These are phyloP conservation scores for Lachnellula occidentalis DNA, from an alignment of 2,329 filamentous ascomycete genomes.

Conservation along the genomic window DNA sequence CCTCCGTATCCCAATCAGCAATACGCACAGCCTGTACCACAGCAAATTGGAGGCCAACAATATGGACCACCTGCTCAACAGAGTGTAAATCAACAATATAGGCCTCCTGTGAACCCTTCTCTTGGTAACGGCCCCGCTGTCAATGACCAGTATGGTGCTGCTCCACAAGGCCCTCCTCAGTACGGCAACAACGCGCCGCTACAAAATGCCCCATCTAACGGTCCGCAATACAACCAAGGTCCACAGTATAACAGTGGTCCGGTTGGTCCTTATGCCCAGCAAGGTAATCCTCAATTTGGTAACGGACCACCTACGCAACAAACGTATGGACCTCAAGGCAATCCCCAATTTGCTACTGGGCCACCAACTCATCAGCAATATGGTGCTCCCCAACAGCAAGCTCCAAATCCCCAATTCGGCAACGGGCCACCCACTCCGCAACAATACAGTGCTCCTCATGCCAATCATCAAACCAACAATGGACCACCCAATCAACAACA, in stretches of 20 bases:
- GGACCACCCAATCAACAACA: not conserved
- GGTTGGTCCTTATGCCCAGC: not conserved
- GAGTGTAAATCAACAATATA: conserved; percentile 1
- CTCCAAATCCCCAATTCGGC: not conserved
- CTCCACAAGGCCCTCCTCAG: conserved; percentile 9
- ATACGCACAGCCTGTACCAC: not conserved
- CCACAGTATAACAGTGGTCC: conserved; percentile 1
- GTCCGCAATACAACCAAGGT: not conserved
- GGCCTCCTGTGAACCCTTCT: conserved; percentile 4
- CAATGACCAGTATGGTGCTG: conserved; percentile 4
- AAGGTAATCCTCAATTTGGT: conserved; percentile 2
- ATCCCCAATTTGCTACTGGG: not conserved
- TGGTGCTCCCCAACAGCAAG: conserved; percentile 6
- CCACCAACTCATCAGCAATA: conserved; percentile 2
- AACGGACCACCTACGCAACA: not conserved
- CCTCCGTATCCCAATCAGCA: not conserved
- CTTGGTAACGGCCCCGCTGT: conserved; percentile 2
- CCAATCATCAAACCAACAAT: conserved; percentile 1
- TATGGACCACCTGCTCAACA: conserved; percentile 6
- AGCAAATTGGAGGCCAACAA: conserved; percentile 4
- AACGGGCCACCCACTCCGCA: not conserved
- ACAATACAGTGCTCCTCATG: not conserved
- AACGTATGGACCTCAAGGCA: not conserved
- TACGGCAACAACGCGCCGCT: conserved; percentile 5
- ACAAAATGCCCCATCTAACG: conserved; percentile 8